These are phyloP conservation scores for Chrysoporthe cubensis DNA, from an alignment of 2,329 filamentous ascomycete genomes.

Conservation along the genomic window DNA sequence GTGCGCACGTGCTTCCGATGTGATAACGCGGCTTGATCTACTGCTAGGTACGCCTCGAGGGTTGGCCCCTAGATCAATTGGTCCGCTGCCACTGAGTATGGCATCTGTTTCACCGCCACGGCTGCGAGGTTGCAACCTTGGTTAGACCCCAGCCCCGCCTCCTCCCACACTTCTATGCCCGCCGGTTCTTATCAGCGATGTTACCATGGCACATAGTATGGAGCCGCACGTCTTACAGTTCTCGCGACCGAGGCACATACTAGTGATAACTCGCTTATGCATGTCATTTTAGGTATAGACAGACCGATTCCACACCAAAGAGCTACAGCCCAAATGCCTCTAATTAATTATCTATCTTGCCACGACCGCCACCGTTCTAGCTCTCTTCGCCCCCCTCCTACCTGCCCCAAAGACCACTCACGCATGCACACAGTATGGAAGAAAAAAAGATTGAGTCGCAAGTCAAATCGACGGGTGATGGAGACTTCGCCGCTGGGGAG, in stretches of 20 bases:
- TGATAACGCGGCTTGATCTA: not conserved
- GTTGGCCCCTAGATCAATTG: not conserved
- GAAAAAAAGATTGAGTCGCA: slow-evolving; percentile 11
- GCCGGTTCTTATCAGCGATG: not conserved
- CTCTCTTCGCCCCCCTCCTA: not conserved
- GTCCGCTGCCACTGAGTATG: not conserved
- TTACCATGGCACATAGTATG: not conserved
- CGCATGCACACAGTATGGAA: not conserved
- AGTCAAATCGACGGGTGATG: slow-evolving; percentile 8
- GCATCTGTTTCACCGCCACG: not conserved
- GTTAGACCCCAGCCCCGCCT: not conserved
- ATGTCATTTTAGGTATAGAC: slow-evolving; percentile 5
- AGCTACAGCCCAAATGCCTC: not conserved
- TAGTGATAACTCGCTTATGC: slow-evolving; percentile 3
- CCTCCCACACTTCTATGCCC: not conserved
- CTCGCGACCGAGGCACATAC: not conserved
- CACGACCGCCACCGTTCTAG: not conserved
- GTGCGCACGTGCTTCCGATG: not conserved
- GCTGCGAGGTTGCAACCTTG: not conserved
- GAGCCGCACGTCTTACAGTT: slow-evolving; percentile 5
- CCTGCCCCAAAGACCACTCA: not conserved
- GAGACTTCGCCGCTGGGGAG: slow-evolving; percentile 25
- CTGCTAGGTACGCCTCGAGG: not conserved
- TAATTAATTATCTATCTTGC: not conserved
- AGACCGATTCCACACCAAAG: not conserved